Evolutionary conservation across 495 filamentous ascomycete species (phyloP), one percentile per base, ranked within the genome.

Genomic region (Xylaria curta): DNA sequence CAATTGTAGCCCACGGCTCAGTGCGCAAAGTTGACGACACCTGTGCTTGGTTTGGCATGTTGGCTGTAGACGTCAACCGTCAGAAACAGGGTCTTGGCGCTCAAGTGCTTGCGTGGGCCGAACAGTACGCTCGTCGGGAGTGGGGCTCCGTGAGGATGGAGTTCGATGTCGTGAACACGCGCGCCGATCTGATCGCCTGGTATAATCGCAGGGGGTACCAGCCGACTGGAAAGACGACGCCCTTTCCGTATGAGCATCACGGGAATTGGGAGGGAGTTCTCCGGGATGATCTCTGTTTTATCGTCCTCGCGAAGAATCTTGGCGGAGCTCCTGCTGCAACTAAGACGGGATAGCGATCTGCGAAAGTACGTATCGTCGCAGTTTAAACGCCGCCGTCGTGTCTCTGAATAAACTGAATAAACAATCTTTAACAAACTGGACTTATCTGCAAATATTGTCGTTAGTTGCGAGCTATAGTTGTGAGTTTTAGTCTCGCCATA

Each of bases 121-220:
- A 87, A 60, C 56, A 72, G 8, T 85, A 82, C 62, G 80, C 76
- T 24, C 70, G 66, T 7, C 51, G 60, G 53, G 71, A 63, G 31
- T 85, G 82, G 80, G 80, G 78, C 1, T 64, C 74, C 1, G 65
- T 60, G 26, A 76, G 69, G 42, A 46, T 82, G 58, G 78, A 78
- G 60, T 76, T 87, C 71, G 78, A 78, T 38, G 83, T 83, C 15
- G 79, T 86, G 56, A 82, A 80, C 46, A 78, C 75, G 21, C 78
- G 85, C 36, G 26, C 75, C 19, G 76, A 79, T 28, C 74, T 87
- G 59, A 81, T 85, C 40, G 67, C 73, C 47, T 87, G 83, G 83
- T 87, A 87, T 66, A 56, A 67, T 9, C 77, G 83, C n/a, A 74
- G 80, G 5, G 85, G 85, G 3, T 87, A 85, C 64, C 61, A 49